Evolutionary conservation across 2,329 filamentous ascomycete species (phyloP).

Genomic region (Aschersonia sp.): DNA sequence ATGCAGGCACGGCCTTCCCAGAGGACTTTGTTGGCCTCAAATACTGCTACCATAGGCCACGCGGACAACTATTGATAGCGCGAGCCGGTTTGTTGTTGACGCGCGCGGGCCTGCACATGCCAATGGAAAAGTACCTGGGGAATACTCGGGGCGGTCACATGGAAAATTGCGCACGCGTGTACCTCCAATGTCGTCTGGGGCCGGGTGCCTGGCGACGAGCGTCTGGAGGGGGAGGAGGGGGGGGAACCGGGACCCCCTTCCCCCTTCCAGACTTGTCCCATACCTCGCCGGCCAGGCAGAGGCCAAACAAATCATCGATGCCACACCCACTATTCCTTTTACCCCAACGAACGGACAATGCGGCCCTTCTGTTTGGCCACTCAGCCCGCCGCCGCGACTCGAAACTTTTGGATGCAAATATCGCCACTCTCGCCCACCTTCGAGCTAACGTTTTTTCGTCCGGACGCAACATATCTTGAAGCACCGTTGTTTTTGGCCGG

Average conservation of each 20-base stretch:
- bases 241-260: background rate
- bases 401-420: background rate
- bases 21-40: background rate
- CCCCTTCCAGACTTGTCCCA: background rate
- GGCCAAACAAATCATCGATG: background rate
- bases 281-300: background rate
- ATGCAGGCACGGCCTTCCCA: background rate
- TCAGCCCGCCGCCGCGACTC: background rate
- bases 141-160: background rate
- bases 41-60: background rate
- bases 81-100: background rate
- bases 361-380: slow-evolving; percentile 1
- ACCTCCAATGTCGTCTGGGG: background rate
- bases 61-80: background rate
- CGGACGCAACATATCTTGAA: too few species aligned
- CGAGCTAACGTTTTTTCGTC: too few species aligned
- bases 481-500: too few species aligned
- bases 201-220: too few species aligned
- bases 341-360: slow-evolving; percentile 1
- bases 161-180: background rate
- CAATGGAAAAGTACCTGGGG: background rate
- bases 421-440: slow-evolving; percentile 1
- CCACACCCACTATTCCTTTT: slow-evolving; percentile 2
- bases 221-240: too few species aligned
- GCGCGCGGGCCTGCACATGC: background rate